Percentiles rank a stretch among this genome's conserved stretches.
Conservation (phyloP, 345 rosid species). For the Eucalyptus erythrocorys region DNA sequence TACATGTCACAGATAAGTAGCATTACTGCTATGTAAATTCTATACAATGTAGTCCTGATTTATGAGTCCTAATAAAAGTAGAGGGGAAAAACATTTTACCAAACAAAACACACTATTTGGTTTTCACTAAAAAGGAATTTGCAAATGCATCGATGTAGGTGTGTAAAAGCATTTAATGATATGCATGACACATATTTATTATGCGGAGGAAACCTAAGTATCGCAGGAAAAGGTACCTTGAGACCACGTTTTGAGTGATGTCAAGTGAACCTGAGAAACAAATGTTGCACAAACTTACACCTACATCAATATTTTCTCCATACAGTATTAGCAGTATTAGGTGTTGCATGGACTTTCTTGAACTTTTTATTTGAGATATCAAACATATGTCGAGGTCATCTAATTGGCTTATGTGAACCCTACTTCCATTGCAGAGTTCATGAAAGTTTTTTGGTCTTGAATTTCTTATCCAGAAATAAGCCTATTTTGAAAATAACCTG, state of each 20-base stretch:
- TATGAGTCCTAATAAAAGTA: not conserved
- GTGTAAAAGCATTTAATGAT: too few species aligned
- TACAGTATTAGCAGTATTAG: not conserved
- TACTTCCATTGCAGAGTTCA: not conserved
- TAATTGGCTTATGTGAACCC: not conserved
- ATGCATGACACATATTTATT: not conserved
- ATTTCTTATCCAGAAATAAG: not conserved
- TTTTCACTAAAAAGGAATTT: not conserved
- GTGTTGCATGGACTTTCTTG: not conserved
- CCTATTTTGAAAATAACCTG: not conserved
- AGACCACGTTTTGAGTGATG: not conserved
- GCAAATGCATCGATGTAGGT: not conserved
- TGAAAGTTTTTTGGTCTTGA: not conserved
- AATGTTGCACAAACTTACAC: not conserved
- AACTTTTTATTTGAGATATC: not conserved
- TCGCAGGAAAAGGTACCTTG: not conserved
- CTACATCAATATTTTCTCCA: not conserved
- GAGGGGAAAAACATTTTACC: not conserved
- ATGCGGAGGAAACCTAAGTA: not conserved
- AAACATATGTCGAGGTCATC: not conserved
- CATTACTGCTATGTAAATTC: not conserved
- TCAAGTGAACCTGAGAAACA: not conserved
- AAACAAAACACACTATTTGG: too few species aligned
- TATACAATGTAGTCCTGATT: not conserved
- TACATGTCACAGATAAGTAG: not conserved